Evolutionary conservation across 1,284 basidiomycete species (phyloP), one percentile per base, ranked within the genome.

Genomic region (Ganoderma leucocontextum): DNA sequence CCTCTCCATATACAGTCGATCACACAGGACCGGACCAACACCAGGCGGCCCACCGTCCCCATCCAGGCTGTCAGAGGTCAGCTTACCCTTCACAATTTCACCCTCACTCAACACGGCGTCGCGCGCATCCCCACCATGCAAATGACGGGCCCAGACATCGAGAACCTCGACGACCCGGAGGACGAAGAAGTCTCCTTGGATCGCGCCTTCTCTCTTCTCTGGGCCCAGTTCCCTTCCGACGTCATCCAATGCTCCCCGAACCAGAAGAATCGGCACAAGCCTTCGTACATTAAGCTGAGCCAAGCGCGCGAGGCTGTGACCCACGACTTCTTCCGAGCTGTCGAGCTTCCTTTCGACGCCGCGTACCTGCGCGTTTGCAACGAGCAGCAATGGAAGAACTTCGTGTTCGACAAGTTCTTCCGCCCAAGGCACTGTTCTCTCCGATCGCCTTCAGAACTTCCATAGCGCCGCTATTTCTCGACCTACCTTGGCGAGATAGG

Each of bases 351-450:
- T 9, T 57, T 57, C 25, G 25, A 33, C 1, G 25, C 55, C 33
- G 35, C 35, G 5, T 29, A 57, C 55, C 22, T 35, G 12, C 55
- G 33, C 2, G 1, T 57, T 12, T 29, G n/a, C 29, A 35, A 12
- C 0, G 29, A 35, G 55, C 13, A 2, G 17, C 29, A 57, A 19
- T 57, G 55, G 55, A n/a, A 49, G 8, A 22, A 2, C 47, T n/a
- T 49, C 47, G 47, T 49, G 22, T 49, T 49, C 22, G 47, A 49
- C 47, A 49, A 49, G 47, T 49, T 49, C 47, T 49, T 49, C 41
- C 41, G 13, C 47, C 47, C 6, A 49, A 25, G 47, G n/a, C 22
- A 13, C n/a, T n/a, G 6, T 2, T 4, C 19, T 22, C 25, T 3
- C 3, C 9, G 12, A 49, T 25, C 7, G 25, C 25, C 8, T n/a